Percentiles rank a stretch among this genome's conserved stretches.
These are phyloP conservation scores for Apophysomyces ossiformis DNA, from an alignment of 371 early-diverging fungal genomes.

Conservation along the genomic window DNA sequence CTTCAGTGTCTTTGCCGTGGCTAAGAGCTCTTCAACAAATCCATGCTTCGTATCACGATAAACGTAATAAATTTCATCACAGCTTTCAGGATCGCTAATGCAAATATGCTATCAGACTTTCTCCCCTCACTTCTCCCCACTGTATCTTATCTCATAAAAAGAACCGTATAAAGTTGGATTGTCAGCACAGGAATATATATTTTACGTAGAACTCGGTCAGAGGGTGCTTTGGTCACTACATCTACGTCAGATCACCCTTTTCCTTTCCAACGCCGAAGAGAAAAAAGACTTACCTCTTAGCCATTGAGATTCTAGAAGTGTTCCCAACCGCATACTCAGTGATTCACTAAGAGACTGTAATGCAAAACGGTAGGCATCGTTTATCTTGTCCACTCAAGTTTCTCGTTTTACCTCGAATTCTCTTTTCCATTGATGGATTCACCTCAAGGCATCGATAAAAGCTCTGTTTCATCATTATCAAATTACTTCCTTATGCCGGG, in stretches of 20 bases:
- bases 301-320: neutral
- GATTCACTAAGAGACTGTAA: neutral
- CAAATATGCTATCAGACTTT: neutral
- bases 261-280: neutral
- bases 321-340: neutral
- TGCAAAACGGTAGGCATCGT: neutral
- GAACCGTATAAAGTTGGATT: neutral
- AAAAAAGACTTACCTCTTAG: neutral
- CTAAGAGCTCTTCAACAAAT: no score
- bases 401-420: neutral
- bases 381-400: neutral
- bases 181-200: neutral
- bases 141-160: neutral
- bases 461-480: no score
- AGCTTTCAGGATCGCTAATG: neutral
- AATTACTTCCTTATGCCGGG: no score
- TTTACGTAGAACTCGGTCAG: neutral
- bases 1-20: no score
- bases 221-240: neutral
- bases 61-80: neutral
- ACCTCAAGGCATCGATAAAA: no score
- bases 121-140: neutral
- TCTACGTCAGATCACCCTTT: neutral
- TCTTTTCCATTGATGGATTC: neutral
- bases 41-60: no score